Percentiles rank a stretch among this genome's conserved stretches.
phyloP scores from a whole-genome alignment of 2,329 filamentous ascomycete genomes.

The Fusarium ramigenum region DNA sequence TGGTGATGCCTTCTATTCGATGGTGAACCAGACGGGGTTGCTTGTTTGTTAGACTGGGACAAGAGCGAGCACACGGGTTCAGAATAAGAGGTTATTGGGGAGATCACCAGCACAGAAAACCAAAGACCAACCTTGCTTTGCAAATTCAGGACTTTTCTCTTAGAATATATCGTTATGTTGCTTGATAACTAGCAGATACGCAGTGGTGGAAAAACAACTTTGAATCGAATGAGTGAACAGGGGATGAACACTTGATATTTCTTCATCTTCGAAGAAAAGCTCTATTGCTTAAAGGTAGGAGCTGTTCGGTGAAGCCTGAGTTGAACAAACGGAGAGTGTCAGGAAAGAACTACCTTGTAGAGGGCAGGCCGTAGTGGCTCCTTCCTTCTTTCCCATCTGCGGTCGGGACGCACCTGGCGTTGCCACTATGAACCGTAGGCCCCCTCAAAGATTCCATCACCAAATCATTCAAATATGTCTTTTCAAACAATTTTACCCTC shows the following conservation, averaged over 20 bases:
- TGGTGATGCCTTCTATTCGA: constrained; percentile 7
- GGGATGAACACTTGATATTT: neutral
- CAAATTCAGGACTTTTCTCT: neutral
- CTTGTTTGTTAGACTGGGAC: neutral
- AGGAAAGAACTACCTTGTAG: neutral
- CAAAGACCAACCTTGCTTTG: neutral
- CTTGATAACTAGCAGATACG: neutral
- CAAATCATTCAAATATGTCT: neutral
- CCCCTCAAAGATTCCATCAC: neutral
- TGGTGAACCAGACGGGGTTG: neutral
- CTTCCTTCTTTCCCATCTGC: neutral
- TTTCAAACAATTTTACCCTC: neutral
- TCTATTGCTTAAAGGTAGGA: neutral
- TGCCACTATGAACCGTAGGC: neutral
- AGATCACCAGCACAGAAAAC: neutral
- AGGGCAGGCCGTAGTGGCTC: neutral
- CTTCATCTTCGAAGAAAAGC: neutral
- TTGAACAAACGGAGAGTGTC: neutral
- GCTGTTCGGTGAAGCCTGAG: neutral
- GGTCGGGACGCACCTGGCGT: neutral
- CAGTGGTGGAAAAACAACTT: neutral
- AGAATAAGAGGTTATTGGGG: neutral
- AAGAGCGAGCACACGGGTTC: neutral
- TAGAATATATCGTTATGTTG: neutral
- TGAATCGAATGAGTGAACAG: neutral